Percentiles rank a stretch among this genome's conserved stretches.
phyloP scores from a whole-genome alignment of 306 rosid genomes.

The Biancaea sappan region DNA sequence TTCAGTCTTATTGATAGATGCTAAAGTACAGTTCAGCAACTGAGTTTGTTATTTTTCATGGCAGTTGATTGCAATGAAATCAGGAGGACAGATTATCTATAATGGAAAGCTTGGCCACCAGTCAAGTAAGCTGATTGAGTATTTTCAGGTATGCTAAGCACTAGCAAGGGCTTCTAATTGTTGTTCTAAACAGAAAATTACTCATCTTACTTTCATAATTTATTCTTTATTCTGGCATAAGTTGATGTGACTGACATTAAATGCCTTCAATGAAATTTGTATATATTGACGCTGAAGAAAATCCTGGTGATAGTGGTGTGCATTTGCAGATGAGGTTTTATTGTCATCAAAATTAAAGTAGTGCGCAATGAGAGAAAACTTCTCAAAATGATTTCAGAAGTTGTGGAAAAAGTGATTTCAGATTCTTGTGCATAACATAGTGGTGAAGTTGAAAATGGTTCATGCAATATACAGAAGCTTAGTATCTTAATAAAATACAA shows the following conservation, averaged over 20 bases:
- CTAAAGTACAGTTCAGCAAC: constrained; percentile 24
- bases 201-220: constrained; percentile 27
- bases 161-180: no score
- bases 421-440: constrained; percentile 12
- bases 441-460: not conserved
- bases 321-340: not conserved
- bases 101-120: constrained; percentile 64
- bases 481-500: not conserved
- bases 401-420: not conserved
- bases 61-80: constrained; percentile 82
- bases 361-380: not conserved
- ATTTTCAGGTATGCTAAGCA: constrained; percentile 63
- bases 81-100: constrained; percentile 72
- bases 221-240: constrained; percentile 7
- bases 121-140: constrained; percentile 62
- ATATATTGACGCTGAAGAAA: not conserved
- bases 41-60: constrained; percentile 37
- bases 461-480: not conserved
- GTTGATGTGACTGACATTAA: constrained; percentile 22
- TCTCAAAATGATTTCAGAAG: not conserved
- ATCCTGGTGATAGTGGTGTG: not conserved
- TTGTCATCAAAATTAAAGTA: not conserved
- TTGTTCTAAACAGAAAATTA: constrained; percentile 16
- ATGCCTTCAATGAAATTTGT: not conserved
- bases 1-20: constrained; percentile 24